Conservation (phyloP, 1,139 yeast genomes). For the Geotrichum bryndzae region DNA sequence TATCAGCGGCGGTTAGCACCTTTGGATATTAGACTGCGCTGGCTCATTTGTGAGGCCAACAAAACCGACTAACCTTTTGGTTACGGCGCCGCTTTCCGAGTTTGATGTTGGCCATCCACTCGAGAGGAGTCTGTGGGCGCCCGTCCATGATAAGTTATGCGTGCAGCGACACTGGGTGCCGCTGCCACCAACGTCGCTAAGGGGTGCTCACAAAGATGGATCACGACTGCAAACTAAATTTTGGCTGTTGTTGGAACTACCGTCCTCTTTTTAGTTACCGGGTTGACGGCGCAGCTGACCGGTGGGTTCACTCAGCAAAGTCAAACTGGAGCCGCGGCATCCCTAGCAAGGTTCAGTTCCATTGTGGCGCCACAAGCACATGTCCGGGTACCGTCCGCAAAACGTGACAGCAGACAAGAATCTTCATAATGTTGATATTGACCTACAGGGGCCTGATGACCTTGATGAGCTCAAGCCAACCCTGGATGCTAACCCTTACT, state of each 20-base stretch:
- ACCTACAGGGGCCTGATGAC: neutral
- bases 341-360: slow-evolving; percentile 45
- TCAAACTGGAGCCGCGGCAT: slow-evolving; percentile 53
- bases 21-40: slow-evolving; percentile 47
- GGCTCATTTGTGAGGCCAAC: slow-evolving; percentile 53
- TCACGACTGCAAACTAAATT: slow-evolving; percentile 4
- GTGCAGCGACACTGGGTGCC: neutral
- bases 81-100: slow-evolving; percentile 36
- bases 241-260: slow-evolving; percentile 60
- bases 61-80: slow-evolving; percentile 47
- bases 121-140: slow-evolving; percentile 25
- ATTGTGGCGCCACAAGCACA: slow-evolving; percentile 40
- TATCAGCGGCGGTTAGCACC: slow-evolving; percentile 58
- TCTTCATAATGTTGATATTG: neutral
- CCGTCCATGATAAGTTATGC: slow-evolving; percentile 21
- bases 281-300: slow-evolving; percentile 40
- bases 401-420: neutral
- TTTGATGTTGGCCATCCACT: slow-evolving; percentile 40
- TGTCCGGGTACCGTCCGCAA: slow-evolving; percentile 8
- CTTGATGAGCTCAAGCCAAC: slow-evolving; percentile 10
- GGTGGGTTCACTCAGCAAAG: slow-evolving; percentile 43
- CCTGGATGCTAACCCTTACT: slow-evolving; percentile 7
- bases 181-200: neutral
- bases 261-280: slow-evolving; percentile 50
- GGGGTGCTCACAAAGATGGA: neutral